A percentile compares a stretch with the other conserved stretches of the same genome.
phyloP scores from a whole-genome alignment of 805 yeast genomes.

The Suhomyces prunicola region DNA sequence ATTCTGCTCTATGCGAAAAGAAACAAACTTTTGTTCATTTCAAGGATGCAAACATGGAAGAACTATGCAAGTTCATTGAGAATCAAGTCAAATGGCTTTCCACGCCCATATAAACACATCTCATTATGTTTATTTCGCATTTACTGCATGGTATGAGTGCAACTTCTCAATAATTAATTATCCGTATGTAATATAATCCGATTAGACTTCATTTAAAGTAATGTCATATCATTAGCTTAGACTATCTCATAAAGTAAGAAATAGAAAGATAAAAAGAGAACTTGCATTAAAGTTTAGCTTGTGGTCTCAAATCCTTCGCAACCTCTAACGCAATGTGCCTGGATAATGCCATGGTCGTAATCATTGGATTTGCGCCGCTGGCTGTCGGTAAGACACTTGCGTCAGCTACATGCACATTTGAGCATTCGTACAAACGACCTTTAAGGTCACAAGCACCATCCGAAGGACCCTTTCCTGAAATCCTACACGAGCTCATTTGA shows the following conservation, averaged over 20 bases:
- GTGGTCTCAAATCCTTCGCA: conserved; percentile 15
- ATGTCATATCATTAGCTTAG: neutral
- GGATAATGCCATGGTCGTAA: conserved; percentile 24
- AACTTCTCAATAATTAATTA: neutral
- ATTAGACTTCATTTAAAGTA: neutral
- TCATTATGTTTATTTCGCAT: neutral
- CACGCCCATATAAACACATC: neutral
- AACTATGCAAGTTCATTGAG: conserved; percentile 24
- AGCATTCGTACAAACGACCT: conserved; percentile 24
- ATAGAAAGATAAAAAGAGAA: neutral
- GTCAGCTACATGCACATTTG: conserved; percentile 26
- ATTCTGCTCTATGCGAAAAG: conserved; percentile 23
- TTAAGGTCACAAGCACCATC: conserved; percentile 24
- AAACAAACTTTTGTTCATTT: conserved; percentile 24
- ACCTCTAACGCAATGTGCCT: conserved; percentile 19
- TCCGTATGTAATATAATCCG: neutral
- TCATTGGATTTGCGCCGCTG: conserved; percentile 28
- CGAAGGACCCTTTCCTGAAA: conserved; percentile 23
- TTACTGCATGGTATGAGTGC: neutral
- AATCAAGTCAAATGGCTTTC: conserved; percentile 28
- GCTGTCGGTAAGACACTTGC: conserved; percentile 31
- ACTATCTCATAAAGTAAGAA: neutral
- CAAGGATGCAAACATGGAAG: conserved; percentile 14
- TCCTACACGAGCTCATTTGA: conserved; percentile 27
- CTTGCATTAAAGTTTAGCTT: conserved; percentile 1